Percentiles rank a stretch among this genome's conserved stretches.
phyloP scores from a whole-genome alignment of 441 rosid genomes.

The Codiaeum variegatum region DNA sequence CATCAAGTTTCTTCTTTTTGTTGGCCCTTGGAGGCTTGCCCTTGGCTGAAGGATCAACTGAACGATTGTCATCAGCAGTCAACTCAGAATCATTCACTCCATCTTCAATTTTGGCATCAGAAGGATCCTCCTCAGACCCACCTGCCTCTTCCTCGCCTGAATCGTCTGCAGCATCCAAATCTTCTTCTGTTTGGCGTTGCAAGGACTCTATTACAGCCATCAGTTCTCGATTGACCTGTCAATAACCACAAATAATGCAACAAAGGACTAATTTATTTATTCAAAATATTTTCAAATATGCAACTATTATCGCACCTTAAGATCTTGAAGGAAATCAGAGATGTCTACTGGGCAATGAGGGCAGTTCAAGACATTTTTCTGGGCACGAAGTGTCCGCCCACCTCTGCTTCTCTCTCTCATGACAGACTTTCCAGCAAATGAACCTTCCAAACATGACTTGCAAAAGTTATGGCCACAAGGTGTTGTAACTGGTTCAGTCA shows the following conservation, averaged over 20 bases:
- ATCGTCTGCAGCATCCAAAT: slow-evolving; percentile 20
- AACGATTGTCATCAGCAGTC: background rate
- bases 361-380: slow-evolving; percentile 59
- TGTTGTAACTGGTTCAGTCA: slow-evolving; percentile 52
- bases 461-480: slow-evolving; percentile 70
- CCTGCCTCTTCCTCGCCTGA: slow-evolving; percentile 11
- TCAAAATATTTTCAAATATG: background rate
- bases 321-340: slow-evolving; percentile 55
- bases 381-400: slow-evolving; percentile 48
- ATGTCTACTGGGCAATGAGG: slow-evolving; percentile 60
- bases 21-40: background rate
- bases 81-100: background rate
- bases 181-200: slow-evolving; percentile 13
- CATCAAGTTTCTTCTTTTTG: background rate
- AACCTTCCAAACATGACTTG: slow-evolving; percentile 49
- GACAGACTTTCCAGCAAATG: slow-evolving; percentile 43
- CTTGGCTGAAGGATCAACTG: background rate
- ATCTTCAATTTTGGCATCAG: background rate
- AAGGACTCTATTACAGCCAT: slow-evolving; percentile 52
- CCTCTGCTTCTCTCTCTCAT: slow-evolving; percentile 44
- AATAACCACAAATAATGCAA: background rate
- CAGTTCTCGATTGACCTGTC: slow-evolving; percentile 64
- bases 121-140: background rate
- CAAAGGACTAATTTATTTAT: background rate
- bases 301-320: slow-evolving; percentile 35